Evolutionary conservation across 2,329 filamentous ascomycete species (phyloP).

Genomic region (Metarhizium anisopliae): DNA sequence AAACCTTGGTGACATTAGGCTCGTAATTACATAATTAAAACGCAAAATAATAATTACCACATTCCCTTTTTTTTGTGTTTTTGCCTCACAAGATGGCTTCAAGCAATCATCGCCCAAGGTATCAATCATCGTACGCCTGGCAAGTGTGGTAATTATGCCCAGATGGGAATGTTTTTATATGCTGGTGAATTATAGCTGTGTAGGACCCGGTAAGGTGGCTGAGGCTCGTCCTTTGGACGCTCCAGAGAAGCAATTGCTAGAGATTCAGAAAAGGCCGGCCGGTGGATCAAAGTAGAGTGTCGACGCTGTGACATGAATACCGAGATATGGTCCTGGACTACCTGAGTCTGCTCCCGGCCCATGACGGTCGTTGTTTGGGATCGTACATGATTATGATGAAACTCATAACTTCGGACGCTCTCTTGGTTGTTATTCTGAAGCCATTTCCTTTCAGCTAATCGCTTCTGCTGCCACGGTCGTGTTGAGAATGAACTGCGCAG

Average conservation of each 20-base stretch:
- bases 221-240: slow-evolving; percentile 8
- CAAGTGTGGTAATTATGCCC: slow-evolving; percentile 19
- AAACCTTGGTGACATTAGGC: too few relatives aligned
- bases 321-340: not conserved
- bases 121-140: too few relatives aligned
- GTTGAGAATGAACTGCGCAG: slow-evolving; percentile 6
- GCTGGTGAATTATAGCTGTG: slow-evolving; percentile 52
- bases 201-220: slow-evolving; percentile 38
- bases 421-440: not conserved
- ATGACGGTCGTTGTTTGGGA: not conserved
- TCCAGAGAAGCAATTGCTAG: slow-evolving; percentile 1
- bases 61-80: too few relatives aligned
- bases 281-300: slow-evolving; percentile 6
- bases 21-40: too few relatives aligned
- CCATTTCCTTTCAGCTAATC: not conserved
- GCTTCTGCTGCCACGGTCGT: not conserved
- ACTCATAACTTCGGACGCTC: not conserved
- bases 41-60: too few relatives aligned
- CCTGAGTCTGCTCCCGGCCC: not conserved
- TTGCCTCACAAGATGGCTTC: too few relatives aligned
- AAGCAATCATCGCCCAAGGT: too few relatives aligned
- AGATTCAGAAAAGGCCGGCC: slow-evolving; percentile 5
- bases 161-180: slow-evolving; percentile 46
- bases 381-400: not conserved
- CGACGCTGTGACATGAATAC: not conserved